Base-by-base conservation (phyloP, 169 alveolate species). In the Cryptosporidium baileyi region DNA sequence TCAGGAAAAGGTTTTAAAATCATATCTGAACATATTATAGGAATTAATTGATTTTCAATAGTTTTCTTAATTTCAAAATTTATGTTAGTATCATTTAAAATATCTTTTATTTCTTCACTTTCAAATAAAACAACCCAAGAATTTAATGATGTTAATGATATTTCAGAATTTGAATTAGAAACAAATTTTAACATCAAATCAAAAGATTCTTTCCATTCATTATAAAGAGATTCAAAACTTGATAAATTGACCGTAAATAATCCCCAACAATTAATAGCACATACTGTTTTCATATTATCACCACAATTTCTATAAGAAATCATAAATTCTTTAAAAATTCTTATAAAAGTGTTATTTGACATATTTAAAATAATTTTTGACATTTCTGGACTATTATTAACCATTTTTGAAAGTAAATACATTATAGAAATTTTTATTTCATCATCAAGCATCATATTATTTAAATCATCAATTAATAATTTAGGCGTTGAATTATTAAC, bases 191-290 rank as follows among this genome's bases (percentile, higher is more conserved):
- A 54, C 67, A 57, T 57, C 22, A 17, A 0, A 5, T 74, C 57
- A n/a, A 54, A 38, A 17, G 74, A 54, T 5, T 38, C 85, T 17
- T 41, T 41, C 85, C 85, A 74, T 36, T 24, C 28, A 36, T 59
- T 22, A 41, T 38, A 36, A 30, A 74, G 32, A 38, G 30, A 26
- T 38, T 54, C 41, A 38, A 74, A 74, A 38, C 85, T 74, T 11
- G 45, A 40, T 19, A 26, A 34, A 52, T 17, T 51, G n/a, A 28
- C n/a, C 17, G 74, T 6, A 74, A 74, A 38, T 28, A 74, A 38
- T 19, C 85, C 85, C 85, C 67, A 51, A 19, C 74, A 74, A 40
- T 51, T 74, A 17, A 74, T 74, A 22, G 74, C 85, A 74, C 85
- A 74, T 3, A 74, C 67, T 7, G 67, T 19, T 34, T 54, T 74